A percentile compares a stretch with the other conserved stretches of the same genome.
Evolutionary conservation across 2,329 filamentous ascomycete species (phyloP).

Genomic region (Metarhizium album): DNA sequence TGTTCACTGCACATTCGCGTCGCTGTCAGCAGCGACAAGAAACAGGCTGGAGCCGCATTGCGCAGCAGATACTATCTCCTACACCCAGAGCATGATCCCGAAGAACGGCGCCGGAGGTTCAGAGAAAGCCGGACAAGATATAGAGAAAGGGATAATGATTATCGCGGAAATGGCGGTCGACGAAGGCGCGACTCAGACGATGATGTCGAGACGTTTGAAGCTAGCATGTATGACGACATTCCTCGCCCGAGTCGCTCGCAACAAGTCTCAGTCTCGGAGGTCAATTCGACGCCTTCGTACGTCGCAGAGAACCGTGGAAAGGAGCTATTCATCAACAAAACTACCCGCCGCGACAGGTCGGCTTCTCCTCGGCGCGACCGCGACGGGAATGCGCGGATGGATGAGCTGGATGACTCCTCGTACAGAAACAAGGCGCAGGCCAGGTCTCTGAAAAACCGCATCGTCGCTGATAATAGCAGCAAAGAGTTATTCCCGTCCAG

Average conservation of each 20-base stretch:
- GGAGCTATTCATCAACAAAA: slow-evolving; percentile 50
- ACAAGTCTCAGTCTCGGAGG: slow-evolving; percentile 16
- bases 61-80: slow-evolving; percentile 86
- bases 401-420: slow-evolving; percentile 19
- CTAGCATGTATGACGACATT: slow-evolving; percentile 73
- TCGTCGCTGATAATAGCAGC: slow-evolving; percentile 18
- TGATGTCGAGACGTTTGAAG: slow-evolving; percentile 51
- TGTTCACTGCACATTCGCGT: slow-evolving; percentile 61
- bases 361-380: slow-evolving; percentile 37
- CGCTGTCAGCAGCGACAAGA: slow-evolving; percentile 66
- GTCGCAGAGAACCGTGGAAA: slow-evolving; percentile 36
- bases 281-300: slow-evolving; percentile 18
- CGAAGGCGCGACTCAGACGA: slow-evolving; percentile 33
- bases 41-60: slow-evolving; percentile 65
- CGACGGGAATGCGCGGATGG: slow-evolving; percentile 31
- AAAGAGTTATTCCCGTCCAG: slow-evolving; percentile 32
- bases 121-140: slow-evolving; percentile 50
- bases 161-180: slow-evolving; percentile 19
- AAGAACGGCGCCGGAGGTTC: slow-evolving; percentile 53
- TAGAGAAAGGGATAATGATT: slow-evolving; percentile 42
- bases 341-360: slow-evolving; percentile 33
- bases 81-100: slow-evolving; percentile 80
- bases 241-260: slow-evolving; percentile 21
- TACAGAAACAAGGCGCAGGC: slow-evolving; percentile 25
- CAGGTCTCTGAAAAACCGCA: slow-evolving; percentile 22